These are phyloP conservation scores for Hondaea fermentalgiana DNA, from an alignment of 108 stramenopile species.

Conservation along the genomic window DNA sequence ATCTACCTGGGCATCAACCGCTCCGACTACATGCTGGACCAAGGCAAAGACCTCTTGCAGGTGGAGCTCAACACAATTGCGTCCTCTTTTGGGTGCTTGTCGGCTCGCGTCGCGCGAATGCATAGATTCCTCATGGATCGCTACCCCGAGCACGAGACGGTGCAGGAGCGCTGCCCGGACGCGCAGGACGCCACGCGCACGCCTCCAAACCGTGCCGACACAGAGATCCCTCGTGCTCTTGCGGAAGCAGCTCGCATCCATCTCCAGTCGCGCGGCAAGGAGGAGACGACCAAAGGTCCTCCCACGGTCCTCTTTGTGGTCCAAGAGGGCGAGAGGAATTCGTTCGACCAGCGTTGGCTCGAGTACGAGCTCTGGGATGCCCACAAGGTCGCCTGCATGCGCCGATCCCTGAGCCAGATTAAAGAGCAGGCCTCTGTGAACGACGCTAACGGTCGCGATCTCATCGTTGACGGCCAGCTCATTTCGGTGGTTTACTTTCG, in stretches of 20 bases:
- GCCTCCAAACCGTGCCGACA: background rate
- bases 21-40: slow-evolving; percentile 93
- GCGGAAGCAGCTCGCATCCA: background rate
- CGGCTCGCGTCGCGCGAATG: slow-evolving; percentile 52
- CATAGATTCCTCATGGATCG: slow-evolving; percentile 47
- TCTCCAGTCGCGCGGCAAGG: background rate
- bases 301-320: slow-evolving; percentile 72
- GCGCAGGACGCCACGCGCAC: background rate
- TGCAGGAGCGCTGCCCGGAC: background rate
- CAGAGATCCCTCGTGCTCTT: background rate
- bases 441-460: background rate
- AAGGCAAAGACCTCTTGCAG: slow-evolving; percentile 44
- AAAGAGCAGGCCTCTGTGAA: background rate
- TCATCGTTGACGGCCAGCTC: slow-evolving; percentile 25
- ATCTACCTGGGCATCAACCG: slow-evolving; percentile 75
- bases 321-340: slow-evolving; percentile 86
- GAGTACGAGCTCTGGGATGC: slow-evolving; percentile 74
- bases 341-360: slow-evolving; percentile 83
- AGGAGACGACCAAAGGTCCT: background rate
- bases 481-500: slow-evolving; percentile 84
- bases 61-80: slow-evolving; percentile 98
- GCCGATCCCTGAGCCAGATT: slow-evolving; percentile 55
- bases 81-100: slow-evolving; percentile 73
- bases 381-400: slow-evolving; percentile 65
- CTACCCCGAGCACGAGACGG: background rate